Conservation (phyloP, 2,329 filamentous ascomycete species). For the Diaporthe eres region DNA sequence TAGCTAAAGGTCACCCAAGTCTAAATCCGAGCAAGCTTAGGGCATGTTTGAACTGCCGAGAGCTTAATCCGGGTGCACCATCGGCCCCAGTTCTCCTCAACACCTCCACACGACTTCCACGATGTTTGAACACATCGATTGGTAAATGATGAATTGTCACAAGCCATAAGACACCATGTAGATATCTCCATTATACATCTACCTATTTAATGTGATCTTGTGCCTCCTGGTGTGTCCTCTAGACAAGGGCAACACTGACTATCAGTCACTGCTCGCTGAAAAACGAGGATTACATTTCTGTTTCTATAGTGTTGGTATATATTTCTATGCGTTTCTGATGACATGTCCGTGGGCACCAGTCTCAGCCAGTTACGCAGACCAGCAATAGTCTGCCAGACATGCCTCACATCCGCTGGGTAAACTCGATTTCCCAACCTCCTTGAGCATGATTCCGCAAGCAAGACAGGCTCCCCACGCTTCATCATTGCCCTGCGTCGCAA, state of each 20-base stretch:
- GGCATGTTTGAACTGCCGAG: slow-evolving; percentile 16
- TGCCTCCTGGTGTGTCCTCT: background rate
- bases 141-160: background rate
- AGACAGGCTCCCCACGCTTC: slow-evolving; percentile 56
- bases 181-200: background rate
- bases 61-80: background rate
- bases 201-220: background rate
- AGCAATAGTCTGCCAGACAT: slow-evolving; percentile 57
- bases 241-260: too few relatives aligned
- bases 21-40: background rate
- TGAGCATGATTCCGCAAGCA: slow-evolving; percentile 56
- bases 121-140: background rate
- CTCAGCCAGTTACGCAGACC: slow-evolving; percentile 17
- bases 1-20: background rate
- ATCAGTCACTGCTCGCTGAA: background rate
- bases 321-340: background rate
- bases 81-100: background rate
- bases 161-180: background rate
- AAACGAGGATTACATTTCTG: background rate
- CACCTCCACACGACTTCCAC: background rate
- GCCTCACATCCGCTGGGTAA: slow-evolving; percentile 49
- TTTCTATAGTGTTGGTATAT: background rate
- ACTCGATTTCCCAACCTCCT: slow-evolving; percentile 47
- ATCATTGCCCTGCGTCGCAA: slow-evolving; percentile 55
- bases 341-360: too few relatives aligned